These are phyloP conservation scores for Epichloe aotearoae DNA, from an alignment of 2,329 filamentous ascomycete species.

Conservation along the genomic window DNA sequence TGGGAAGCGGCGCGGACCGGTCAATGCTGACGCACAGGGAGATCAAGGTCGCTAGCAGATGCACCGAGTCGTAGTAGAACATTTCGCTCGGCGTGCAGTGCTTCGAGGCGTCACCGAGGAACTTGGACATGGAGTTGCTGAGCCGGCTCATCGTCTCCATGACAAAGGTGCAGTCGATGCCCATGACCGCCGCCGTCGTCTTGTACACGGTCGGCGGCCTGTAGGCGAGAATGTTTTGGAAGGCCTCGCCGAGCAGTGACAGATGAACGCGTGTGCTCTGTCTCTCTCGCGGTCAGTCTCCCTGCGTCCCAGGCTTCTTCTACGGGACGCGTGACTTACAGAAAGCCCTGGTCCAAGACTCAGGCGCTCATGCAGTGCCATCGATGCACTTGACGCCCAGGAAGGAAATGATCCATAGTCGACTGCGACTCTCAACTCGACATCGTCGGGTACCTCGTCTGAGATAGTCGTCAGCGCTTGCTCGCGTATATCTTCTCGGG, in stretches of 20 bases:
- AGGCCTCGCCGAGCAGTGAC: slow-evolving; percentile 34
- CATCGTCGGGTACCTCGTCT: slow-evolving; percentile 30
- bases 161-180: slow-evolving; percentile 31
- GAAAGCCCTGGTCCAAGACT: slow-evolving; percentile 38
- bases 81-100: slow-evolving; percentile 29
- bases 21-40: slow-evolving; percentile 15
- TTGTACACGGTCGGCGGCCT: slow-evolving; percentile 39
- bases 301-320: neutral
- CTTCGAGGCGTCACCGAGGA: slow-evolving; percentile 19
- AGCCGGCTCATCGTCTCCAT: slow-evolving; percentile 29
- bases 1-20: slow-evolving; percentile 11
- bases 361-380: slow-evolving; percentile 30
- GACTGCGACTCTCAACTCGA: slow-evolving; percentile 28
- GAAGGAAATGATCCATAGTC: slow-evolving; percentile 41
- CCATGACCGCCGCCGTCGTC: slow-evolving; percentile 23
- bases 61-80: slow-evolving; percentile 29
- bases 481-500: accelerated
- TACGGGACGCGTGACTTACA: slow-evolving; percentile 22
- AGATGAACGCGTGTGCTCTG: slow-evolving; percentile 38
- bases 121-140: slow-evolving; percentile 27
- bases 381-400: slow-evolving; percentile 25
- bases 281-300: slow-evolving; percentile 5
- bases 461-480: neutral
- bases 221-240: slow-evolving; percentile 35
- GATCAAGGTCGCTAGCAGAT: slow-evolving; percentile 25